Percentiles rank a stretch among this genome's conserved stretches.
Conservation (phyloP, 495 filamentous ascomycete species). For the Penicillium lagena region DNA sequence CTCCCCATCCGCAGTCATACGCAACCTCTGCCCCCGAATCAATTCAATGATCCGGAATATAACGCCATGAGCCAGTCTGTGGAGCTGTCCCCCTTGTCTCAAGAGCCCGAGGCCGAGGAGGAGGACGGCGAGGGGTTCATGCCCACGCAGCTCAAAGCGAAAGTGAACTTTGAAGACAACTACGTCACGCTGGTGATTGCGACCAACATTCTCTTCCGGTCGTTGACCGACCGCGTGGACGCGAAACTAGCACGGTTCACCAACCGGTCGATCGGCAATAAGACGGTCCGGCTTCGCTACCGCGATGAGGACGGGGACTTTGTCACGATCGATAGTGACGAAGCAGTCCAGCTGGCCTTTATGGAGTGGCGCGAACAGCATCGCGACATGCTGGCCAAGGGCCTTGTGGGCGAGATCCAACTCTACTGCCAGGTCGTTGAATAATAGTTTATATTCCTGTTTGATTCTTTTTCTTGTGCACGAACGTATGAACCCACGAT, state of each 20-base stretch:
- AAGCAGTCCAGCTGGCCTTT: conserved; percentile 91
- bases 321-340: conserved; percentile 87
- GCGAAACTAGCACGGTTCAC: conserved; percentile 83
- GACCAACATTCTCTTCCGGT: conserved; percentile 88
- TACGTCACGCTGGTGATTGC: conserved; percentile 90
- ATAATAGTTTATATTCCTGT: conserved; percentile 7
- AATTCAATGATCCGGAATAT: conserved; percentile 37
- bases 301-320: conserved; percentile 89
- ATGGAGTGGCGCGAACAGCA: conserved; percentile 82
- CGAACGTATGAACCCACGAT: conserved; percentile 33
- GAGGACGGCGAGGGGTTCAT: conserved; percentile 34
- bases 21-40: conserved; percentile 19
- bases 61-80: conserved; percentile 22
- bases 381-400: conserved; percentile 53
- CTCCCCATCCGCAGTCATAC: conserved; percentile 41
- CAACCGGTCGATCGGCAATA: conserved; percentile 68
- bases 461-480: conserved; percentile 14
- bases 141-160: conserved; percentile 79
- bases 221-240: conserved; percentile 93
- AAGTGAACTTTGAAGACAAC: conserved; percentile 75
- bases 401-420: conserved; percentile 77
- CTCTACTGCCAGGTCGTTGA: conserved; percentile 58
- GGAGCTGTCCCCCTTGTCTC: conserved; percentile 31
- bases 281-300: conserved; percentile 78
- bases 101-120: conserved; percentile 28